These are phyloP conservation scores for Penicillium verhagenii DNA, from an alignment of 495 filamentous ascomycete species.

Conservation along the genomic window DNA sequence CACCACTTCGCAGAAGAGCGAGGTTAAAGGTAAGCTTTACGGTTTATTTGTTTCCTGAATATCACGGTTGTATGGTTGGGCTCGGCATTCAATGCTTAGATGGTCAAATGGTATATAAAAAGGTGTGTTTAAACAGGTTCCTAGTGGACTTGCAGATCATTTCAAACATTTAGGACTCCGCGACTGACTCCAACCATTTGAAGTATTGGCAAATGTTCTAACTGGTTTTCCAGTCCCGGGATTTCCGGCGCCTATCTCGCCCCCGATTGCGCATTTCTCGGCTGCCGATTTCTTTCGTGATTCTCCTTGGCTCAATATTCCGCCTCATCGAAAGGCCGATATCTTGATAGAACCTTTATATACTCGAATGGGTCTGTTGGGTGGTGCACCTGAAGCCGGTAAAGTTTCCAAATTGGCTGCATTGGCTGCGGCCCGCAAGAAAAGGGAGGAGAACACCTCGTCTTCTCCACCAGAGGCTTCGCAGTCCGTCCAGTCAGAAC, in stretches of 20 bases:
- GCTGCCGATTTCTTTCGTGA: constrained; percentile 72
- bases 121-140: constrained; percentile 15
- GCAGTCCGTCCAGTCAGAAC: constrained; percentile 8
- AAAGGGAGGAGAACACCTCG: constrained; percentile 65
- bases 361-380: constrained; percentile 65
- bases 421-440: constrained; percentile 84
- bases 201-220: constrained; percentile 42
- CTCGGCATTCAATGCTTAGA: constrained; percentile 16
- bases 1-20: constrained; percentile 35
- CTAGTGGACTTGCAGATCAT: constrained; percentile 3
- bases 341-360: constrained; percentile 63
- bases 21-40: constrained; percentile 50
- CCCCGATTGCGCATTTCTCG: constrained; percentile 33
- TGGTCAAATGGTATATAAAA: not conserved
- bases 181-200: constrained; percentile 33
- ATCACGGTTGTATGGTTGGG: constrained; percentile 32
- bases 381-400: constrained; percentile 61
- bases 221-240: constrained; percentile 43
- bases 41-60: constrained; percentile 6
- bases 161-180: constrained; percentile 15
- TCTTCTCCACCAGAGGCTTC: constrained; percentile 19
- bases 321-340: constrained; percentile 61
- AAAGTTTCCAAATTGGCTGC: constrained; percentile 90
- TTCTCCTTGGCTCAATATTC: constrained; percentile 81
- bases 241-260: constrained; percentile 30